These are phyloP conservation scores for Coemansia sp. DNA, from an alignment of 192 early-diverging fungal species.

Conservation along the genomic window DNA sequence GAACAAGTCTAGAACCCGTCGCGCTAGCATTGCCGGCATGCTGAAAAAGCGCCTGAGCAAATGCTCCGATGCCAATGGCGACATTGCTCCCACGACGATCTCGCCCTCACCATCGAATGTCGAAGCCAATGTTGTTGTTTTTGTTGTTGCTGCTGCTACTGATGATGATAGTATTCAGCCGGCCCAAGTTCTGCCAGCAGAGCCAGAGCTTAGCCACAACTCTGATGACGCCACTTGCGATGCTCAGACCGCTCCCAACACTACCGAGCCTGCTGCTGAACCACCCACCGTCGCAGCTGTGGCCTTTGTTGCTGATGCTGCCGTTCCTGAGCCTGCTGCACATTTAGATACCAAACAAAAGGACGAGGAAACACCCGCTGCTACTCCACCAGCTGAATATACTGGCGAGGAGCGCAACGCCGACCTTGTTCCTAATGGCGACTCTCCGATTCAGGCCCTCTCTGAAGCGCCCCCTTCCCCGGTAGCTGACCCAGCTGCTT, in stretches of 20 bases:
- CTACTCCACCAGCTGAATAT: neutral
- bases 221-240: neutral
- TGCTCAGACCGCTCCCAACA: neutral
- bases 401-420: neutral
- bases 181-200: neutral
- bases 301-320: neutral
- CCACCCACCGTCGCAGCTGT: neutral
- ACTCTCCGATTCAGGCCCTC: neutral
- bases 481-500: neutral
- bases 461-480: neutral
- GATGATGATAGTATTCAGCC: neutral
- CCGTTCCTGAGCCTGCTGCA: neutral
- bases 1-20: slow-evolving; percentile 19
- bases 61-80: slow-evolving; percentile 9
- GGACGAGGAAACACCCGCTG: neutral
- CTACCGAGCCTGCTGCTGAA: neutral
- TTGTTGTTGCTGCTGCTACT: neutral
- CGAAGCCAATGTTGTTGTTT: neutral
- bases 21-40: slow-evolving; percentile 39
- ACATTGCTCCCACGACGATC: neutral
- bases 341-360: neutral
- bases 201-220: neutral
- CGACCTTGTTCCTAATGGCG: neutral
- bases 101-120: neutral
- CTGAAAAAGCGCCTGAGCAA: slow-evolving; percentile 29